Evolutionary conservation across 305 asterid species (phyloP), one percentile per base, ranked within the genome.

Genomic region (Fraxinus paxiana): DNA sequence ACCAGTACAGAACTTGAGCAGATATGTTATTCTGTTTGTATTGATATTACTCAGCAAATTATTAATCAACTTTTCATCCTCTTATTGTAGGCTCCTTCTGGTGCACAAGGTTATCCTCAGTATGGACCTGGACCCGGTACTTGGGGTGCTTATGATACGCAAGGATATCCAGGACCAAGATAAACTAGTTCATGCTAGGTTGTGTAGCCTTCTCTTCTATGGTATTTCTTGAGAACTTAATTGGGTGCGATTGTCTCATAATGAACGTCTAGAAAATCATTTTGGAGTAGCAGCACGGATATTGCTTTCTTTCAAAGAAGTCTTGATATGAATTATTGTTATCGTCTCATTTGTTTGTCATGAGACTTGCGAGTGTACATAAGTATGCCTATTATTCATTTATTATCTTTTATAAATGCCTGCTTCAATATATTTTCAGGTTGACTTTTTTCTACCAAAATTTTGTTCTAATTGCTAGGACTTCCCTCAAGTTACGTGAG

Each of bases 61-160:
- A 59, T 59, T 79, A 75, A 61, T 75, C 43, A 51, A 79, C 51
- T 63, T 77, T 12, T 46, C 75, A 13, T 38, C 65, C 31, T 84
- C 84, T 22, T 85, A 61, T 79, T 87, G 82, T 92, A 91, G 97
- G 88, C 88, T 70, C 94, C 92, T 83, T 74, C 89, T 83, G 91
- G 92, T 70, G 90, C 85, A 74, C 97, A 91, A 87, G 93, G 90
- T 84, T 91, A 92, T 93, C 88, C 97, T 85, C 98, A 92, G 80
- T 92, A 88, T 76, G 94, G 87, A 88, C 90, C 93, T 77, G 94
- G 87, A 77, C 88, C 92, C 80, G 93, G 91, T 86, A 83, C 91
- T 76, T 95, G 97, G 97, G 92, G 92, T 73, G 87, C 91, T 67
- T 92, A 92, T 79, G 96, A 91, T 67, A 41, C 85, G 31, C 96